Percentiles rank a stretch among this genome's conserved stretches.
Conservation (phyloP, 2,329 filamentous ascomycete species). For the Apiospora phragmitis region DNA sequence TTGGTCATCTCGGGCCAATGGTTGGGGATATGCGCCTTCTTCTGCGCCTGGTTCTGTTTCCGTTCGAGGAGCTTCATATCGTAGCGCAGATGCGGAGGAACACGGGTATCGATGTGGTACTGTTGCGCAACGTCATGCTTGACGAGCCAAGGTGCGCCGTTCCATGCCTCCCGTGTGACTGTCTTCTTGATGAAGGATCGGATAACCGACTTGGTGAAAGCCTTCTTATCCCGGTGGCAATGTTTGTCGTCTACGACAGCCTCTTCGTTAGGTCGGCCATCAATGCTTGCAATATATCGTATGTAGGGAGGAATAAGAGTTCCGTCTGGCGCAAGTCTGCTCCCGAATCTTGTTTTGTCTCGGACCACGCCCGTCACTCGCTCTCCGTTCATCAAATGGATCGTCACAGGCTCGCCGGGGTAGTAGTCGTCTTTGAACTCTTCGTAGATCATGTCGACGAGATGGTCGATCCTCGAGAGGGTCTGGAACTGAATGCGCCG, state of each 20-base stretch:
- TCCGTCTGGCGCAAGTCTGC: slow-evolving; percentile 65
- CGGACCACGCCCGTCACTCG: slow-evolving; percentile 73
- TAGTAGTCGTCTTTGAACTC: slow-evolving; percentile 91
- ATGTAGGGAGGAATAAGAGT: slow-evolving; percentile 70
- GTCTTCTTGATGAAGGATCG: slow-evolving; percentile 94
- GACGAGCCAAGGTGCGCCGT: slow-evolving; percentile 94
- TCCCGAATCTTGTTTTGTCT: slow-evolving; percentile 79
- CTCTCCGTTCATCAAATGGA: slow-evolving; percentile 68
- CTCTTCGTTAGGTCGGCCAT: slow-evolving; percentile 68
- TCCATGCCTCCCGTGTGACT: slow-evolving; percentile 89
- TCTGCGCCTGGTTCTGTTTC: slow-evolving; percentile 69
- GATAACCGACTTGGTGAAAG: slow-evolving; percentile 92
- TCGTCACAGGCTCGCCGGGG: slow-evolving; percentile 80
- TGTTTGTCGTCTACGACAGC: slow-evolving; percentile 79
- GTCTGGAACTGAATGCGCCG: slow-evolving; percentile 90
- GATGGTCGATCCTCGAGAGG: slow-evolving; percentile 83
- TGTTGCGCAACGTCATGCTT: slow-evolving; percentile 80
- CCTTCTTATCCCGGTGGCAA: slow-evolving; percentile 82
- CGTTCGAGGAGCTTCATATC: slow-evolving; percentile 77
- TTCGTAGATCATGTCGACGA: slow-evolving; percentile 67
- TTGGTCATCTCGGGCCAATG: slow-evolving; percentile 22
- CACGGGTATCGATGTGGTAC: slow-evolving; percentile 84
- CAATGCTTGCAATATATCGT: slow-evolving; percentile 77
- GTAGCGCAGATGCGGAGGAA: slow-evolving; percentile 80
- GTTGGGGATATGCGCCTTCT: slow-evolving; percentile 51